Base-by-base conservation (phyloP, 164 flowering plant species). In the Vitis rupestris region DNA sequence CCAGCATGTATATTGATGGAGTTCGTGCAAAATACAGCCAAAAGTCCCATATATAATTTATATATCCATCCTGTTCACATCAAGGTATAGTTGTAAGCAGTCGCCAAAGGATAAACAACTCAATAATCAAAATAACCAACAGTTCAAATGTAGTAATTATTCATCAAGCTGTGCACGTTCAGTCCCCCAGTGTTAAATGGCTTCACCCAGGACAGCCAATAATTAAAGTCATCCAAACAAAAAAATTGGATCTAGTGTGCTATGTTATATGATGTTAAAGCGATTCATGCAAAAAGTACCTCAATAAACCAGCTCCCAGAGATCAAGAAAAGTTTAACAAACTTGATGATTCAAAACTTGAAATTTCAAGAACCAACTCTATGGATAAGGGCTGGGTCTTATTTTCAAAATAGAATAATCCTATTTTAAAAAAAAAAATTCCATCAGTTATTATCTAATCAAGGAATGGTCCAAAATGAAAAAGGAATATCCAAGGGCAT, bases 1-100 rank as follows among this genome's bases (percentile, higher is more conserved):
- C 99, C 99, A 78, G 98, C 99, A 81, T 96, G 99, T 68, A 96
- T 96, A 66, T 93, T 96, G 72, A 96, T 93, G 9, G 97, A 91
- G 70, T 96, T 96, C 76, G 99, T 96, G 86, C 99, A 96, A 70
- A 96, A 96, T 57, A 96, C 89, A 13, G 98, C 98, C 84, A 93
- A 72, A 27, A 93, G 89, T 44, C 85, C 81, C 99, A 96, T 96
- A 70, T 96, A 93, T n/a, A 93, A 74, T 72, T 91, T 90, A 69
- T 96, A 96, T 16, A 92, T 77, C 89, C 93, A 76, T 62, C 99
- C 99, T 96, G 81, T 65, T 17, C 59, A 72, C 50, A 64, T 17
- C 30, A 68, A 63, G 60, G 56, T 54, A 17, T 44, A 60, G 51
- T 31, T 27, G n/a, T 19, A 27, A 61, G 19, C 49, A 30, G 23